Base-by-base conservation (phyloP, 345 rosid genomes). In the Ceriops decandra region DNA sequence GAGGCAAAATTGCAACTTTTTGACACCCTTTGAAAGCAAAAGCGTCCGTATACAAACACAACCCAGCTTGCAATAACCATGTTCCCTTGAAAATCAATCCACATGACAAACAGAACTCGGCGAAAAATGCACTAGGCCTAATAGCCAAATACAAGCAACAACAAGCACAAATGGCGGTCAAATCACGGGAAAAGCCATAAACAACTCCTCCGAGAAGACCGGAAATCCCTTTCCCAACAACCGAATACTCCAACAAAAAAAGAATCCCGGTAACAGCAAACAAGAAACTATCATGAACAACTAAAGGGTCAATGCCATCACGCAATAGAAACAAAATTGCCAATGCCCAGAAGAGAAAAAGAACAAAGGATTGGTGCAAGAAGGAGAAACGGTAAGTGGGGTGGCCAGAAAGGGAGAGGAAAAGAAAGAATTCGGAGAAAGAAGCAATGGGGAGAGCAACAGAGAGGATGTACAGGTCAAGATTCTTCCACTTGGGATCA, bases 41-140 rank as follows among this genome's bases (percentile, higher is more conserved):
- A 3, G 69, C 66, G 59, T 85, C 88, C 22, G 82, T 82, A 57
- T 81, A 80, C 70, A 87, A 68, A 69, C 65, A 69, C 61, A 87
- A 67, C 28, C 84, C 88, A 57, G 84, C 80, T 73, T 85, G 89
- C 69, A 85, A 68, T 57, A 81, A 63, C 89, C 89, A 85, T 66
- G 76, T 72, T 42, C 88, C 88, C 72, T 80, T 84, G 28, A 85
- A 74, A 64, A 87, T 70, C 82, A 87, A 64, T 0, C 85, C 85
- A 65, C 70, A 77, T 35, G 74, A 85, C 67, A 87, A 53, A 51
- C 68, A 61, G 68, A 77, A 84, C 72, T 87, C 89, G 0, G 83
- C 83, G 17, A 81, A 82, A 72, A 82, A 87, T 15, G 88, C 77
- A 26, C 72, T 64, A 11, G 85, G 86, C 75, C 56, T 77, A 28